A percentile compares a stretch with the other conserved stretches of the same genome.
phyloP scores from a whole-genome alignment of 1,139 yeast genomes.

The Wickerhamomyces sp. region DNA sequence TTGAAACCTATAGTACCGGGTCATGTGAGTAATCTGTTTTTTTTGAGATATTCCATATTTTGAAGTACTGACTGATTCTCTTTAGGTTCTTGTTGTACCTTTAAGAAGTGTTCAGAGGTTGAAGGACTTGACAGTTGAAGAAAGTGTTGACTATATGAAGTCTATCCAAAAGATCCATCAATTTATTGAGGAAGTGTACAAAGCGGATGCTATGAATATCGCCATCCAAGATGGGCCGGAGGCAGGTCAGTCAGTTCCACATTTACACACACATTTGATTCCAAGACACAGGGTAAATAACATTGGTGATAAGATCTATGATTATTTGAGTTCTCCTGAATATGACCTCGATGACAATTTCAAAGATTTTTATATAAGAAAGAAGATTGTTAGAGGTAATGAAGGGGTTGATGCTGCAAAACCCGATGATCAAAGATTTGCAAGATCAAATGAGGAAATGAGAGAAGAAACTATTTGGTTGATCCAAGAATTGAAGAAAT shows the following conservation, averaged over 20 bases:
- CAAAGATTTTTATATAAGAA: slow-evolving; percentile 26
- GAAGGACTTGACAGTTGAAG: slow-evolving; percentile 64
- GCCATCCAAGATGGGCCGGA: slow-evolving; percentile 96
- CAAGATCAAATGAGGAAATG: slow-evolving; percentile 60
- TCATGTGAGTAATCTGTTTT: slow-evolving; percentile 36
- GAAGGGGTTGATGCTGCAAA: slow-evolving; percentile 23
- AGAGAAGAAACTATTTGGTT: slow-evolving; percentile 54
- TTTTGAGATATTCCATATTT: too few relatives aligned
- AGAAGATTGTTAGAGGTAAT: slow-evolving; percentile 20
- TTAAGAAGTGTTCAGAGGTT: slow-evolving; percentile 58
- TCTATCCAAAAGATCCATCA: slow-evolving; percentile 69
- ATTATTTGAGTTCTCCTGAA: slow-evolving; percentile 45
- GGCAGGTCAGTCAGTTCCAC: slow-evolving; percentile 93
- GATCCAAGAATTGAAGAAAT: slow-evolving; percentile 35
- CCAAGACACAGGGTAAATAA: slow-evolving; percentile 69
- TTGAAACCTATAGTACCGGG: slow-evolving; percentile 89
- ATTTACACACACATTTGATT: slow-evolving; percentile 86
- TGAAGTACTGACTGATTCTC: too few relatives aligned
- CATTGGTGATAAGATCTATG: slow-evolving; percentile 69
- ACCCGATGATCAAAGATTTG: slow-evolving; percentile 46
- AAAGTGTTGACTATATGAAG: slow-evolving; percentile 70
- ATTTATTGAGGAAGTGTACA: slow-evolving; percentile 58
- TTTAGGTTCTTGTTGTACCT: slow-evolving; percentile 75
- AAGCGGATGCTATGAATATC: slow-evolving; percentile 78
- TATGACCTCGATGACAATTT: slow-evolving; percentile 39